phyloP scores from a whole-genome alignment of 441 rosid species.

The Sinapis alba region DNA sequence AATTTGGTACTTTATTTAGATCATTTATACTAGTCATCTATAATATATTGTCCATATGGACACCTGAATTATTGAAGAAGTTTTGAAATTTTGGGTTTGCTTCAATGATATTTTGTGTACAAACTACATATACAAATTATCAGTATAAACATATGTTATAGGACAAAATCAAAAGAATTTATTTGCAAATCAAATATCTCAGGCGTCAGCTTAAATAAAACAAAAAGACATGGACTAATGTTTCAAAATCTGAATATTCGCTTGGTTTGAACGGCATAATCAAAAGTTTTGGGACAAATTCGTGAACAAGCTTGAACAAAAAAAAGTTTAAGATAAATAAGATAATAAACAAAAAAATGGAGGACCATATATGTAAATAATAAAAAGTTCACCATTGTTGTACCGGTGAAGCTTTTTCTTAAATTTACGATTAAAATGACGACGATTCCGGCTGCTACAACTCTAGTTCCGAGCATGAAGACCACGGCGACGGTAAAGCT shows the following conservation, averaged over 20 bases:
- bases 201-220: neutral
- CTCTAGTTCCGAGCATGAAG: neutral
- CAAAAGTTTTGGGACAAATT: neutral
- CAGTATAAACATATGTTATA: too few species aligned
- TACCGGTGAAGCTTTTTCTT: too few species aligned
- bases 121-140: too few species aligned
- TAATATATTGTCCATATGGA: too few species aligned
- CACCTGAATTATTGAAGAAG: too few species aligned
- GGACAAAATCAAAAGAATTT: too few species aligned
- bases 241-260: neutral
- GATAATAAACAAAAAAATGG: neutral
- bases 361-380: neutral
- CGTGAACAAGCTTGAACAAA: neutral
- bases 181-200: neutral
- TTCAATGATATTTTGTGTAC: too few species aligned
- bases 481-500: neutral
- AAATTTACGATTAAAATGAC: neutral
- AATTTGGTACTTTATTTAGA: too few species aligned
- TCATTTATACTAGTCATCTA: too few species aligned
- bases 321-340: too few species aligned
- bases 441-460: neutral
- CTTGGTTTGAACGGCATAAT: neutral
- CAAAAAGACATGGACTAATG: neutral
- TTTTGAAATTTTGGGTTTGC: too few species aligned
- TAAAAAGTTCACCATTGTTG: neutral